Percentiles rank a stretch among this genome's conserved stretches.
Conservation (phyloP, 345 rosid species). For the Psidium guajava region DNA sequence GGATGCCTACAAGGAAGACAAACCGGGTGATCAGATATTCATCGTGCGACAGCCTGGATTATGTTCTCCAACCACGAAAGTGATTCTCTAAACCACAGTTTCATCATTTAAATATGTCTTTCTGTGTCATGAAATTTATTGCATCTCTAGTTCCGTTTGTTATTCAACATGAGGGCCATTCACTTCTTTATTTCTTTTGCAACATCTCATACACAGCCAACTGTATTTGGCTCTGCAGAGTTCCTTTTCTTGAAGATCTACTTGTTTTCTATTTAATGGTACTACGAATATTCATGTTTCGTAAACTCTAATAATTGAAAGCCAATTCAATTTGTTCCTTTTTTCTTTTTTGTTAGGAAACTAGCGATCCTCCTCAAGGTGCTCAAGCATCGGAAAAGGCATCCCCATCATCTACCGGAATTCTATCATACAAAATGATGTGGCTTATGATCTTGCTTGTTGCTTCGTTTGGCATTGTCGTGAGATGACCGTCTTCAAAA, state of each 20-base stretch:
- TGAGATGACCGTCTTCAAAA: neutral
- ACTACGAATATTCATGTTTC: neutral
- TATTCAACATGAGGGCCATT: neutral
- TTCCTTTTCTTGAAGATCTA: neutral
- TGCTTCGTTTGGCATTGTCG: neutral
- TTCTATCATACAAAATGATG: neutral
- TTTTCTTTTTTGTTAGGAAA: neutral
- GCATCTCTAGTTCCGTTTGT: neutral
- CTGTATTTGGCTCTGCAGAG: neutral
- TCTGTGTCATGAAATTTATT: neutral
- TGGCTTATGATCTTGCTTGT: neutral
- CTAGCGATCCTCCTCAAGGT: neutral
- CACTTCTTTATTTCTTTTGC: neutral
- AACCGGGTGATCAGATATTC: slow-evolving; percentile 58
- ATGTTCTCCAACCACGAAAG: slow-evolving; percentile 24
- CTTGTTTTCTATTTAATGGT: neutral
- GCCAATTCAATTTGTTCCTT: neutral
- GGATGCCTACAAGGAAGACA: slow-evolving; percentile 45
- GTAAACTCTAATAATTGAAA: neutral
- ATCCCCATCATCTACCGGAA: neutral
- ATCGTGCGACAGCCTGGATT: slow-evolving; percentile 53
- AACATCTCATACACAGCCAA: neutral
- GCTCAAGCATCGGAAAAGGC: neutral
- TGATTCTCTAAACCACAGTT: neutral
- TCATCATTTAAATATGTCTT: neutral